phyloP scores from a whole-genome alignment of 306 rosid species.

The Cucumis cinereus region DNA sequence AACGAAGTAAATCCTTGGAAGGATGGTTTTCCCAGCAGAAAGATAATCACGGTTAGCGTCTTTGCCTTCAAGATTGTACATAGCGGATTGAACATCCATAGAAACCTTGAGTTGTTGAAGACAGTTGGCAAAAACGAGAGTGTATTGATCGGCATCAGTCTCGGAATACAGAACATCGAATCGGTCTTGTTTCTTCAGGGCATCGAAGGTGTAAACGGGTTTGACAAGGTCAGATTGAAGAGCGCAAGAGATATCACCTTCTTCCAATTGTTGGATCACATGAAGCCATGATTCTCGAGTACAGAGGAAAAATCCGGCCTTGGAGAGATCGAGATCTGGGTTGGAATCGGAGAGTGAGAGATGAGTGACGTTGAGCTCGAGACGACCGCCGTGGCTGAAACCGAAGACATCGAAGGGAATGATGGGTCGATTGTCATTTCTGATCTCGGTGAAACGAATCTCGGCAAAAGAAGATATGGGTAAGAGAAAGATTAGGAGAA shows the following conservation, averaged over 20 bases:
- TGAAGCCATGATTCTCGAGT: conserved; percentile 70
- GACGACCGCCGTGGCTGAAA: conserved; percentile 69
- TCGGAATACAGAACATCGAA: conserved; percentile 22
- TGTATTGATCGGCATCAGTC: conserved; percentile 71
- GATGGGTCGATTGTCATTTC: conserved; percentile 39
- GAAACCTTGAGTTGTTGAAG: conserved; percentile 27
- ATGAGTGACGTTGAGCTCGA: conserved; percentile 52
- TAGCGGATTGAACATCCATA: conserved; percentile 64
- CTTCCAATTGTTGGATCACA: conserved; percentile 64
- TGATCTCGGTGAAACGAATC: conserved; percentile 47
- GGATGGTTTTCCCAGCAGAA: conserved; percentile 64
- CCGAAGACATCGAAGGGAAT: conserved; percentile 78
- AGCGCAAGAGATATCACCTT: conserved; percentile 46
- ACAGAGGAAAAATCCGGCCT: conserved; percentile 74
- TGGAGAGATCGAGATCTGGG: conserved; percentile 37
- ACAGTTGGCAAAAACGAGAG: conserved; percentile 79
- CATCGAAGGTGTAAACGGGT: conserved; percentile 36
- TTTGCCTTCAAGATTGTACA: conserved; percentile 84
- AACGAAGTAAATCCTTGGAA: conserved; percentile 67
- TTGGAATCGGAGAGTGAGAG: conserved; percentile 35
- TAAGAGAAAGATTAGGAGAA: conserved; percentile 6
- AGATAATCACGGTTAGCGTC: conserved; percentile 48
- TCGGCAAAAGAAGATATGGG: conserved; percentile 36
- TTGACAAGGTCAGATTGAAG: conserved; percentile 56
- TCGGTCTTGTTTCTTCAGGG: conserved; percentile 13